A percentile compares a stretch with the other conserved stretches of the same genome.
phyloP scores from a whole-genome alignment of 1,284 basidiomycete genomes.

The Cryptococcus sp. region DNA sequence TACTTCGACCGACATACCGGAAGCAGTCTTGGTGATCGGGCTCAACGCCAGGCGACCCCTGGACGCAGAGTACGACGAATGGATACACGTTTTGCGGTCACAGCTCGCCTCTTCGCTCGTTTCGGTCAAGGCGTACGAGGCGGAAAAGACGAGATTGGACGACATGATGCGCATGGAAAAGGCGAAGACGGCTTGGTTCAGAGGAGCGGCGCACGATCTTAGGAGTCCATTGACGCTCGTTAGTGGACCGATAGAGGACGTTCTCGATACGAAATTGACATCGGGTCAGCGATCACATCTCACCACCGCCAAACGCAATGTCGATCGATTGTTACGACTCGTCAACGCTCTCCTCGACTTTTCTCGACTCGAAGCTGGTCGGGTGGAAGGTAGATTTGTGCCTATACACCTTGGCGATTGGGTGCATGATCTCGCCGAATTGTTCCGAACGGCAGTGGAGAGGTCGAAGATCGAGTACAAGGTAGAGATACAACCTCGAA shows the following conservation, averaged over 20 bases:
- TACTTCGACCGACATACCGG: slow-evolving; percentile 29
- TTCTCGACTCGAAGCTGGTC: slow-evolving; percentile 39
- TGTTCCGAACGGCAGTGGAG: slow-evolving; percentile 43
- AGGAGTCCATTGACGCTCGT: slow-evolving; percentile 40
- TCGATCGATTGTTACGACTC: slow-evolving; percentile 35
- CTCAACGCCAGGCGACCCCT: slow-evolving; percentile 40
- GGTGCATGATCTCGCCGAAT: slow-evolving; percentile 38
- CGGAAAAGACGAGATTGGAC: slow-evolving; percentile 37
- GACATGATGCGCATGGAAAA: slow-evolving; percentile 43
- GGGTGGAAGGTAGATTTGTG: slow-evolving; percentile 37
- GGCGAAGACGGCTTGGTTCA: slow-evolving; percentile 44
- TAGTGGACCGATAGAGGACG: slow-evolving; percentile 35
- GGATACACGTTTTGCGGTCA: slow-evolving; percentile 31
- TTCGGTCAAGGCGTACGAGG: slow-evolving; percentile 39
- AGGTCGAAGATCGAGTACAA: slow-evolving; percentile 27
- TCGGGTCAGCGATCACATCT: slow-evolving; percentile 25
- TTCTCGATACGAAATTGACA: slow-evolving; percentile 21
- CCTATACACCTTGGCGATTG: slow-evolving; percentile 40
- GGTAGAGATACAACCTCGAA: slow-evolving; percentile 34
- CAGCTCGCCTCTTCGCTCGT: slow-evolving; percentile 34
- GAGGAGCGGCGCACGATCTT: slow-evolving; percentile 46
- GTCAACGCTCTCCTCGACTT: slow-evolving; percentile 45
- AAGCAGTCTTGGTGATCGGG: slow-evolving; percentile 47
- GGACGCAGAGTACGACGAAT: slow-evolving; percentile 39
- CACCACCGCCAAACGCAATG: slow-evolving; percentile 36